Percentiles rank a stretch among this genome's conserved stretches.
These are phyloP conservation scores for Angomonas desouzai DNA, from an alignment of 208 protist genomes.

Conservation along the genomic window DNA sequence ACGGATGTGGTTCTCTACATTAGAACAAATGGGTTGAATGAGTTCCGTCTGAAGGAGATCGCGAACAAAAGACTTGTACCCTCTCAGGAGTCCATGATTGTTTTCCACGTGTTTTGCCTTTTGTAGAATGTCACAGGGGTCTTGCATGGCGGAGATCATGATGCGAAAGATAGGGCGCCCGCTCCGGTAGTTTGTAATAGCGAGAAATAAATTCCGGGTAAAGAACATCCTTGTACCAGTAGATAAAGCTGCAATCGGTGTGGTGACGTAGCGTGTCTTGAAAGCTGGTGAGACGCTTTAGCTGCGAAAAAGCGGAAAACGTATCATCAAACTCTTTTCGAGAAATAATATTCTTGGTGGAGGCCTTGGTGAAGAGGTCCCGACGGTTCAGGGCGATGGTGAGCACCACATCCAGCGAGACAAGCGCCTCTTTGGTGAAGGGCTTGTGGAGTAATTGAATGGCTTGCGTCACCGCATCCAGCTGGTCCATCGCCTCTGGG, in stretches of 20 bases:
- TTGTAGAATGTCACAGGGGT: conserved; percentile 41
- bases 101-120: conserved; percentile 22
- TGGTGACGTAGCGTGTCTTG: conserved; percentile 35
- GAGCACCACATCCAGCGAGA: conserved; percentile 57
- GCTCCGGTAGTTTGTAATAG: conserved; percentile 65
- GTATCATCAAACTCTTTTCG: conserved; percentile 48
- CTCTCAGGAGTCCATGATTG: conserved; percentile 26
- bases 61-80: conserved; percentile 59
- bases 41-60: conserved; percentile 45
- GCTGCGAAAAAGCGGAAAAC: conserved; percentile 56
- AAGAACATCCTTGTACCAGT: conserved; percentile 81
- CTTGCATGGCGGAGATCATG: conserved; percentile 72
- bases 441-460: conserved; percentile 65
- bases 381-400: conserved; percentile 53
- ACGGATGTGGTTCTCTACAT: conserved; percentile 94
- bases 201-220: conserved; percentile 80
- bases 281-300: conserved; percentile 65
- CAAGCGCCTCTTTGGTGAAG: conserved; percentile 48
- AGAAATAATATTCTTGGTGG: conserved; percentile 17
- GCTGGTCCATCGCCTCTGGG: conserved; percentile 33
- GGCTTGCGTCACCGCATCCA: conserved; percentile 50
- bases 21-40: conserved; percentile 70
- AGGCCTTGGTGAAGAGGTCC: conserved; percentile 3
- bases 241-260: conserved; percentile 87
- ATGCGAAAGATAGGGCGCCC: conserved; percentile 57